These are phyloP conservation scores for Phyllosticta citribraziliensis DNA, from an alignment of 2,329 filamentous ascomycete genomes.

Conservation along the genomic window DNA sequence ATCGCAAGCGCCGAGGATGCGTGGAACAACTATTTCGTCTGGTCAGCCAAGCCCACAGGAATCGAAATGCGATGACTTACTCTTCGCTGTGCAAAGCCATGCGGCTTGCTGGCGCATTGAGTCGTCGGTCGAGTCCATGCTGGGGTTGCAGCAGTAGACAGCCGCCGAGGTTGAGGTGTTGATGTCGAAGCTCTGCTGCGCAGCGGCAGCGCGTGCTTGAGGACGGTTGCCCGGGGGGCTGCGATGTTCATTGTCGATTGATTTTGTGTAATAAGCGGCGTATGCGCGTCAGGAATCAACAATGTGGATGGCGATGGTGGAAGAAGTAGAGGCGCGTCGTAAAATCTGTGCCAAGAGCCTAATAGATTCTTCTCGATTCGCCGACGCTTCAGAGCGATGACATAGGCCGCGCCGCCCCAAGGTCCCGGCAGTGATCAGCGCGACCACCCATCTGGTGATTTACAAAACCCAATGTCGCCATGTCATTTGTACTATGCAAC, in stretches of 20 bases:
- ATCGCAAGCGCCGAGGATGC: conserved; percentile 44
- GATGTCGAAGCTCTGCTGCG: conserved; percentile 19
- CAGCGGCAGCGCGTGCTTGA: conserved; percentile 13
- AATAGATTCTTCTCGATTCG: not conserved
- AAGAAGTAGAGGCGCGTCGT: not conserved
- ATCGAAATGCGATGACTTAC: conserved; percentile 15
- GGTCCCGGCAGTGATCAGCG: not conserved
- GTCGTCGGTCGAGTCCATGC: conserved; percentile 3
- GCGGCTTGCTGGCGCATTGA: conserved; percentile 1
- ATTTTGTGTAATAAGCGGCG: not conserved
- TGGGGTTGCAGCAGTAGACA: conserved; percentile 6
- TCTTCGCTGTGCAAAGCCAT: conserved; percentile 20
- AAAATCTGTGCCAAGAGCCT: not conserved
- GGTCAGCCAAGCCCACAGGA: not conserved
- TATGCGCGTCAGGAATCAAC: not conserved
- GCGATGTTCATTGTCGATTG: conserved; percentile 25
- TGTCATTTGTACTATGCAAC: not conserved
- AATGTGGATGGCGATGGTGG: not conserved
- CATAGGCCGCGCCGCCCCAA: not conserved
- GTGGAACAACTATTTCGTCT: conserved; percentile 24
- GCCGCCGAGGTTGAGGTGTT: conserved; percentile 11
- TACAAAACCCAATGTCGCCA: not conserved
- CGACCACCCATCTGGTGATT: not conserved
- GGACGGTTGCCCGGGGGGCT: conserved; percentile 16
- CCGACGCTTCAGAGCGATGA: not conserved